Base-by-base conservation (phyloP, 2,329 filamentous ascomycete genomes). In the Coniochaeta hoffmannii region DNA sequence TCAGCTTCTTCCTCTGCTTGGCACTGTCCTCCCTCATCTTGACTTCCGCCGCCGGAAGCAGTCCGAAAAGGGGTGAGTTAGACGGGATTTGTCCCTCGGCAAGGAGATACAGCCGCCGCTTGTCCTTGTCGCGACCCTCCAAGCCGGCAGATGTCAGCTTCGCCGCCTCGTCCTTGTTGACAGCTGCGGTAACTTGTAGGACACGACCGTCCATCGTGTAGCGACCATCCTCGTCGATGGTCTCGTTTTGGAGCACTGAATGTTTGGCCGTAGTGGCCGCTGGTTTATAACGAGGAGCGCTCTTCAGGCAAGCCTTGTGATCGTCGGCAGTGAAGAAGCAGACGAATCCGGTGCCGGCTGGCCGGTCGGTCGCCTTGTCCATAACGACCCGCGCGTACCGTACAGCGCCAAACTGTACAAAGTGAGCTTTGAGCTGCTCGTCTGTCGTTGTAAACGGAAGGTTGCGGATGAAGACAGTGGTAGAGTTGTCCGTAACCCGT, bases 161-260 rank as follows among this genome's bases (percentile, higher is more conserved):
- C 38, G 79, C 79, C 1, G 94, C 94, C 69, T 95, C 87, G 52
- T 83, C 81, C 69, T 90, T 91, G 71, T 86, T 88, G 11, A 99
- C 92, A 7, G 94, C 94, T 56, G 87, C 87, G 2, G 89, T 83
- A 24, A 99, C 78, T 62, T 93, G 88, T 7, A 99, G 77, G 15
- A 97, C 83, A 57, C 94, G 89, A 4, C 92, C 91, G 41, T 96
- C 90, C 50, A 99, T 78, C 0, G 92, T 97, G 74, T 97, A 99
- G 62, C 82, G 83, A 55, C 94, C 94, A 36, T 83, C 84, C 0
- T 86, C 83, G 65, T 99, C 95, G 15, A 86, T 80, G 46, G 84
- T 83, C 61, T 95, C 90, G 67, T 97, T 87, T 68, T 97, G 88
- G 15, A 99, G 80, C 34, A 99, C 83, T 0, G 94, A 97, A 59